Evolutionary conservation across 2,329 filamentous ascomycete genomes (phyloP).

Genomic region (Penicillium sp.): DNA sequence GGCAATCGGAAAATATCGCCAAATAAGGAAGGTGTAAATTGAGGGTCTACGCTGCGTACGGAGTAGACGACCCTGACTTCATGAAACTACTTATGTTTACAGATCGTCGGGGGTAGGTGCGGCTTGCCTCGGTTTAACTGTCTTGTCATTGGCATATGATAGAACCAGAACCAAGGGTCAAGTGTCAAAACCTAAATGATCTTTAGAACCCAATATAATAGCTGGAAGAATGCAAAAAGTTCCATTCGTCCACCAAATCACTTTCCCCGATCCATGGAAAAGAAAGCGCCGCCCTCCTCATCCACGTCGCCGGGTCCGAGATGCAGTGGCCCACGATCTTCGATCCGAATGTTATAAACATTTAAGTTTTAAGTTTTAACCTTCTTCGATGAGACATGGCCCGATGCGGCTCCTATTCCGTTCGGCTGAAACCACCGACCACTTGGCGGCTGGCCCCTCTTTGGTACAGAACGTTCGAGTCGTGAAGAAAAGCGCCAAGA

Average conservation of each 20-base stretch:
- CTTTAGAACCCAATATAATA: background rate
- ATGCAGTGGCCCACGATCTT: background rate
- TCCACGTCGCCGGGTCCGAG: background rate
- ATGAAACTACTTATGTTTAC: no score
- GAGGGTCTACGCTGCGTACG: no score
- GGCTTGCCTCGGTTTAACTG: no score
- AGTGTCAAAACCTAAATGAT: no score
- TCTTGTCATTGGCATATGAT: no score
- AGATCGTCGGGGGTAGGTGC: no score
- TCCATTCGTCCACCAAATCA: background rate
- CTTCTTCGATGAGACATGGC: background rate
- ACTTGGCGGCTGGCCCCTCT: background rate
- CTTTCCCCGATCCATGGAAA: background rate
- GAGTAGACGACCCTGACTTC: no score
- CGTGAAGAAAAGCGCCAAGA: background rate
- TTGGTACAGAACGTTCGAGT: background rate
- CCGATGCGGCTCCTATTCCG: slow-evolving; percentile 13
- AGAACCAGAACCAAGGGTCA: no score
- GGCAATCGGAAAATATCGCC: no score
- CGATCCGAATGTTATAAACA: background rate
- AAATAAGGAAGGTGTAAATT: background rate
- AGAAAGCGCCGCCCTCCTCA: background rate
- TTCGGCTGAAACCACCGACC: background rate
- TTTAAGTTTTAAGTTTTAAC: no score
- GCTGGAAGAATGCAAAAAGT: background rate